Percentiles rank a stretch among this genome's conserved stretches.
phyloP scores from a whole-genome alignment of 2,329 filamentous ascomycete genomes.

The Colletotrichum salicis region DNA sequence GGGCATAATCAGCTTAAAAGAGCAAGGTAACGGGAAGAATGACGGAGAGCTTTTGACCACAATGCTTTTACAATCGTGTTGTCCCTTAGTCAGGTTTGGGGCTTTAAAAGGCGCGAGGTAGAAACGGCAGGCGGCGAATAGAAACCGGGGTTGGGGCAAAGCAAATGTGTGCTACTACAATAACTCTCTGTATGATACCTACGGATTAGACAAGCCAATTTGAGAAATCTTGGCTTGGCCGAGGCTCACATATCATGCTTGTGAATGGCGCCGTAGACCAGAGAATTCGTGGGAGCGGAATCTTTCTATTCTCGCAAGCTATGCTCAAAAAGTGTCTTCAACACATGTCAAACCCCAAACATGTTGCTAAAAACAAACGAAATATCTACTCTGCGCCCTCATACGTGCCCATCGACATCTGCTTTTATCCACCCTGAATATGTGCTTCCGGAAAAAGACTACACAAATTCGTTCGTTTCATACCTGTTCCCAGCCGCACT shows the following conservation, averaged over 20 bases:
- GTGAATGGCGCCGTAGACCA: background rate
- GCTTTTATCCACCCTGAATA: background rate
- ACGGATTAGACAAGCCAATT: constrained; percentile 42
- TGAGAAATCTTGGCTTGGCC: constrained; percentile 31
- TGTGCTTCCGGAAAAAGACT: background rate
- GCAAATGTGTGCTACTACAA: constrained; percentile 39
- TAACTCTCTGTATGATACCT: constrained; percentile 46
- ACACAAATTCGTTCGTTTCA: background rate
- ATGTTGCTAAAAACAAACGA: background rate
- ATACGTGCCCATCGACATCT: background rate
- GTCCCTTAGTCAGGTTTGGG: background rate
- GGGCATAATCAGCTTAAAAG: constrained; percentile 66
- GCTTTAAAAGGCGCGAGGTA: constrained; percentile 13
- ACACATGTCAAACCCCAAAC: background rate
- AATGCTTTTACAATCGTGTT: background rate
- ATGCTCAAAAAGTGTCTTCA: constrained; percentile 10
- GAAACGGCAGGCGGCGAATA: constrained; percentile 24
- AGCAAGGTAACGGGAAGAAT: background rate
- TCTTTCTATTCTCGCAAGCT: constrained; percentile 27
- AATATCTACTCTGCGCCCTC: background rate
- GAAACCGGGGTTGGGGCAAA: constrained; percentile 15
- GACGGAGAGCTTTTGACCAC: background rate
- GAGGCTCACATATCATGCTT: background rate
- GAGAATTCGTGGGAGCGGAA: background rate
- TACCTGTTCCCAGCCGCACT: background rate